Evolutionary conservation across 2,329 filamentous ascomycete species (phyloP).

Genomic region (Colletotrichum graminicola): DNA sequence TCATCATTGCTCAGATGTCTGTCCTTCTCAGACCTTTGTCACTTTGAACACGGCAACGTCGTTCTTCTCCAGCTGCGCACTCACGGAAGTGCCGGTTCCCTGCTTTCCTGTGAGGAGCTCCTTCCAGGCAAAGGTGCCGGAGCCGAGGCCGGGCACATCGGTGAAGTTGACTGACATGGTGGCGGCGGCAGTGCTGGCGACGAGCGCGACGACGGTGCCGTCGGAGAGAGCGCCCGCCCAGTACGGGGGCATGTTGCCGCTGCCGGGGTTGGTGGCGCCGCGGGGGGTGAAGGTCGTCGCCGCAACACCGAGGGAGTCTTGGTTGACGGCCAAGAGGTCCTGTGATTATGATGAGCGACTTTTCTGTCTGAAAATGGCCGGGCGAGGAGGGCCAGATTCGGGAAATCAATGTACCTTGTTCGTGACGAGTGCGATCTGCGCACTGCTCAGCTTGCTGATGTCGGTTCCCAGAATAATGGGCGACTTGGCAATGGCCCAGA

Average conservation of each 20-base stretch:
- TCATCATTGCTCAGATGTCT: background rate
- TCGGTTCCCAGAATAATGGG: slow-evolving; percentile 57
- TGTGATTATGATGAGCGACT: background rate
- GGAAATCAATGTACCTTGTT: background rate
- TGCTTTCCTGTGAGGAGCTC: slow-evolving; percentile 1
- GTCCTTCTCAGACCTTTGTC: background rate
- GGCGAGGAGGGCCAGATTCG: too few species aligned
- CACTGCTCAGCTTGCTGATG: slow-evolving; percentile 44
- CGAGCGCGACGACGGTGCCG: background rate
- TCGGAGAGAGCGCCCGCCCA: background rate
- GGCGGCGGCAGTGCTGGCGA: background rate
- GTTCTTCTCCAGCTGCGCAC: background rate
- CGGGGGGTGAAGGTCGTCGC: background rate
- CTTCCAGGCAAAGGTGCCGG: background rate
- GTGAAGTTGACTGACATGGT: slow-evolving; percentile 1
- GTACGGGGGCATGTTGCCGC: slow-evolving; percentile 1
- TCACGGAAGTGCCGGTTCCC: background rate
- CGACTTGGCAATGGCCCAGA: slow-evolving; percentile 60
- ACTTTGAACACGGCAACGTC: background rate
- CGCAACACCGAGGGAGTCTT: background rate
- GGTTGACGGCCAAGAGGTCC: background rate
- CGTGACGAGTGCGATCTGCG: background rate
- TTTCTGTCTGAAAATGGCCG: background rate
- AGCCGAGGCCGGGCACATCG: background rate
- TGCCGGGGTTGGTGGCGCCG: background rate